Evolutionary conservation across 306 rosid genomes (phyloP), one percentile per base, ranked within the genome.

Genomic region (Vigna reflexopilosa): DNA sequence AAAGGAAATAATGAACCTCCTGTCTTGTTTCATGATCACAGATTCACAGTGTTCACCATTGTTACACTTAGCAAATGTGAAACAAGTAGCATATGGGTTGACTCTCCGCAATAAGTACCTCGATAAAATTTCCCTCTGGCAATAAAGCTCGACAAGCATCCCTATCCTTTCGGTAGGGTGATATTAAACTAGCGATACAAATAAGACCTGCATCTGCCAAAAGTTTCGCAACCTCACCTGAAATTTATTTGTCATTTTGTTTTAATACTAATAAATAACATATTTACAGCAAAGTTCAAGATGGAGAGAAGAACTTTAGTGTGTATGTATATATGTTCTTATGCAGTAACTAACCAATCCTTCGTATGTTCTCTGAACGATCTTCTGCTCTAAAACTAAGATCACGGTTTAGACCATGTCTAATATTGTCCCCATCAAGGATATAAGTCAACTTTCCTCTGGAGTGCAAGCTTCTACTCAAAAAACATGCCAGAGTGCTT

Each of bases 201-300:
- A 94, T 90, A 67, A 89, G 58, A 67, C 98, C 97, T 56, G 98
- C 95, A 92, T 94, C 98, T 64, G 98, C 97, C 80, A 94, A 84
- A 20, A 94, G 92, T 85, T 89, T 94, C 65, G 98, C 92, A 30
- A 94, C 97, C 81, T 94, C 98, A 32, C 97, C 98, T 94, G 75
- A 77, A 80, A 82, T 64, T 70, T 64, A 76, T 72, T 57, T 65
- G 50, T 62, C 63, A 63, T 20, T 75, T 66, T 6, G 84, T 40
- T 77, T 32, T 67, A 61, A 80, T 49, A 19, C 15, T 70, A 16
- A 57, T 67, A 76, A 70, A 28, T 45, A 62, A 47, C 13, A 28
- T 28, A 28, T 19, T 6, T 59, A 62, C 51, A 55, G 45, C 20
- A 73, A 75, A 66, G 17, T 55, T 45, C 32, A 42, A 47, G 75